Evolutionary conservation across 2,329 filamentous ascomycete species (phyloP), one percentile per base, ranked within the genome.

Genomic region (Alternaria triticina): DNA sequence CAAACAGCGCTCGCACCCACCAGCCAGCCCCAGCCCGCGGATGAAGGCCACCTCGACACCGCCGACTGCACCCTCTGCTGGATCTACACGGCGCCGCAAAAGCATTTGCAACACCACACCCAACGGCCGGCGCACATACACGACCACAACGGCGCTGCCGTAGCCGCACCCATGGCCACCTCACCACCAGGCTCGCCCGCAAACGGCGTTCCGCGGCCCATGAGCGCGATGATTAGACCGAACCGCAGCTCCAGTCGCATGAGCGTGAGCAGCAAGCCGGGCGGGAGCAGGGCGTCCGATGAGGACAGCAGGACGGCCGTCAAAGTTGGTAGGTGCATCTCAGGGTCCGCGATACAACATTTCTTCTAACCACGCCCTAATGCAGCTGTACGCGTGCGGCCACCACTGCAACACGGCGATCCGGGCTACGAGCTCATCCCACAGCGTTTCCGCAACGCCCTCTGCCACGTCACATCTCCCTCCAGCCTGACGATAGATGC

Each of bases 401-500:
- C 96, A 52, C 91, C 95, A 57, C 86, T 98, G 61, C 89, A 90
- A 72, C 85, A 93, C 6, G 88, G 87, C 70, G 96, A 99, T 79
- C 96, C 96, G 6, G 95, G 94, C 66, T 99, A 88, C 83, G 96
- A 99, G 68, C 88, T 98, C 69, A 96, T 99, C 61, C 96, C 96
- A 13, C 94, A 97, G 80, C 90, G 96, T 75, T 99, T 99, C 77
- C 95, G 97, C 80, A 89, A 91, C 68, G 91, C 94, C 43, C 97
- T 95, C 85, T 94, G 96, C 66, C 94, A 97, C 69, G 92, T 95
- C 64, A 94, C 91, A 11, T 93, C 93, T 15, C 86, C 91, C 47
- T 97, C 93, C 7, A 97, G 88, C 77, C 84, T 99, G 52, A 87
- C 92, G 23, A 93, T 99, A 70, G 96, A 98, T 76, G 92, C 94